Base-by-base conservation (phyloP, 2,329 filamentous ascomycete genomes). In the Byssochlamys sp. region DNA sequence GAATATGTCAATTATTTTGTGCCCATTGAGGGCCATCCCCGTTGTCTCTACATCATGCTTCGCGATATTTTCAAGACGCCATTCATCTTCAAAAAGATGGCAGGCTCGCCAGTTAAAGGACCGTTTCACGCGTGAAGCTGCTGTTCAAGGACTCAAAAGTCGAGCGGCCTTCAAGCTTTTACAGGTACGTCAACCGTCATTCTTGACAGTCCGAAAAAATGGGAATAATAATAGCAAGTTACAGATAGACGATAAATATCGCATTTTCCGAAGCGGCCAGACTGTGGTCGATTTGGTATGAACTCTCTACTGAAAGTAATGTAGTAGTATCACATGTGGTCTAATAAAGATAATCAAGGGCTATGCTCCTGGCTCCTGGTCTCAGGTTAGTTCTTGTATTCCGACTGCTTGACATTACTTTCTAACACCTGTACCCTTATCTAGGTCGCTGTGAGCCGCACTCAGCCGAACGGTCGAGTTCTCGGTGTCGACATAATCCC, bases 401-500 rank as follows among this genome's bases (percentile, higher is more conserved):
- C 12, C 49, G 27, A 39, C 2, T n/a, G 5, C 26, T 35, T 24
- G 25, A 49, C 25, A 39, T 5, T 35, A 28, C 39, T 27, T 35
- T 35, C 39, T 27, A 33, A 50, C n/a, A 33, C 56, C 52, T 57
- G 11, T 55, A 33, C 48, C 33, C n/a, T 27, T 58, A 54, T 45
- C 67, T 52, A 95, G 85, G 90, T 97, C 35, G 94, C 94, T 19
- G 77, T 88, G 33, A 87, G 90, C 60, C 82, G 85, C 55, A 95
- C 90, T 3, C 80, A 82, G 60, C 91, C 91, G 0, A 75, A 82
- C 52, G 91, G 91, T 7, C 84, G 87, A 50, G 86, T 99, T 11
- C 78, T 99, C 28, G 95, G 94, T 10, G 92, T 99, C 66, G 94
- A 99, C 71, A 82, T 99, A 55, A 90, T 99, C 62, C 94, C 94